These are phyloP conservation scores for Calocera viscosa DNA, from an alignment of 768 basidiomycete genomes.

Conservation along the genomic window DNA sequence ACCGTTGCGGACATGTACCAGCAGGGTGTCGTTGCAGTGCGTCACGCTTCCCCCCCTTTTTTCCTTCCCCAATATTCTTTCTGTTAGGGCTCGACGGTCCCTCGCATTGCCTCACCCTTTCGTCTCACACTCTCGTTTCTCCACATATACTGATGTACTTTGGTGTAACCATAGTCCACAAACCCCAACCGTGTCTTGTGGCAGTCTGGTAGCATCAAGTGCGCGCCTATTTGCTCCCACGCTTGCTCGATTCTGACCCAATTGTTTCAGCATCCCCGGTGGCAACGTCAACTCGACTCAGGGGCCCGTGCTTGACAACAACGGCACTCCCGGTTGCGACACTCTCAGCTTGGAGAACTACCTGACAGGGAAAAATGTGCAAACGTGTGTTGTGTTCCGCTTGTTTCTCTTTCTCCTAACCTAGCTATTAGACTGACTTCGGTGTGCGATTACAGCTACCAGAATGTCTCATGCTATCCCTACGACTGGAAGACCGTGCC, in stretches of 20 bases:
- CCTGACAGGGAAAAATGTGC: neutral
- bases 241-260: constrained; percentile 10
- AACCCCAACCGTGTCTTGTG: constrained; percentile 16
- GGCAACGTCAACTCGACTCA: constrained; percentile 12
- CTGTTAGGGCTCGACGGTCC: neutral
- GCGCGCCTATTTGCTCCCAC: neutral
- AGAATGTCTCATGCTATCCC: constrained; percentile 13
- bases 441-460: neutral
- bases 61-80: too few relatives aligned
- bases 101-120: neutral
- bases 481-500: constrained; percentile 11
- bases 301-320: constrained; percentile 16
- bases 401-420: neutral
- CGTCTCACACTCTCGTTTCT: neutral
- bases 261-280: constrained; percentile 15
- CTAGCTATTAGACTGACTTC: neutral
- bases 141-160: neutral
- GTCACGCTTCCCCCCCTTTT: neutral
- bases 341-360: neutral
- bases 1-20: constrained; percentile 17
- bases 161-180: neutral
- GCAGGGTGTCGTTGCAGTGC: constrained; percentile 12
- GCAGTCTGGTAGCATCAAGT: constrained; percentile 5
- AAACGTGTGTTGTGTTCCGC: neutral
- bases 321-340: constrained; percentile 13